Percentiles rank a stretch among this genome's conserved stretches.
These are phyloP conservation scores for Mucor lusitanicus DNA, from an alignment of 371 early-diverging fungal genomes.

Conservation along the genomic window DNA sequence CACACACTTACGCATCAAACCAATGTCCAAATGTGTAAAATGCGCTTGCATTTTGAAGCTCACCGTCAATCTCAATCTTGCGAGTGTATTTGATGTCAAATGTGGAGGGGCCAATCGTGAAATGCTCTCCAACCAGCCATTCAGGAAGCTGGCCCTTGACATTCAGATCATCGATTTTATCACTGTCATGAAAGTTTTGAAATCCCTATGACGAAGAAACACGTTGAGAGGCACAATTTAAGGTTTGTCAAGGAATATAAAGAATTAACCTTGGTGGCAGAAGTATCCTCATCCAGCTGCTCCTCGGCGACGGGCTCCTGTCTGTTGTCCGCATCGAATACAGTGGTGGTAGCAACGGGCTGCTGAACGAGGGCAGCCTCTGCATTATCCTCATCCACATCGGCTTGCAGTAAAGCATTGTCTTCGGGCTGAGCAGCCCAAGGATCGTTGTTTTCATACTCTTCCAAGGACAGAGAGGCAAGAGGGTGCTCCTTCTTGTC, in stretches of 20 bases:
- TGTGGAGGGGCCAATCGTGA: constrained; percentile 63
- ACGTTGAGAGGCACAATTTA: neutral
- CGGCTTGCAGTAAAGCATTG: neutral
- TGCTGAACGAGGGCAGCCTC: neutral
- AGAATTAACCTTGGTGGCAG: constrained; percentile 15
- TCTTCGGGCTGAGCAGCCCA: constrained; percentile 16
- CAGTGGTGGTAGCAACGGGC: constrained; percentile 6
- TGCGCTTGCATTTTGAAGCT: constrained; percentile 59
- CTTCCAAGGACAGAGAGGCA: constrained; percentile 6
- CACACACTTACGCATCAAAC: constrained; percentile 68
- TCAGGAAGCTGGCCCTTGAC: constrained; percentile 62
- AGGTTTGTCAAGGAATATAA: neutral
- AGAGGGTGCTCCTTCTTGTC: constrained; percentile 18
- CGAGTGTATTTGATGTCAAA: constrained; percentile 64
- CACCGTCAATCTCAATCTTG: constrained; percentile 59
- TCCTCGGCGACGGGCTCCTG: neutral
- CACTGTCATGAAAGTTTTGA: constrained; percentile 39
- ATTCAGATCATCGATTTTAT: constrained; percentile 39
- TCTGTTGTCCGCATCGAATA: neutral
- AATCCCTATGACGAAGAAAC: constrained; percentile 35
- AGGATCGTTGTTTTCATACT: constrained; percentile 13
- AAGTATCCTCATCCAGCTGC: constrained; percentile 15
- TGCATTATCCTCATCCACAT: neutral
- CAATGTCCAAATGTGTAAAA: constrained; percentile 69
- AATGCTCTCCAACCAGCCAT: constrained; percentile 66